Evolutionary conservation across 2,329 filamentous ascomycete genomes (phyloP), one percentile per base, ranked within the genome.

Genomic region (Pseudocercospora eumusae): DNA sequence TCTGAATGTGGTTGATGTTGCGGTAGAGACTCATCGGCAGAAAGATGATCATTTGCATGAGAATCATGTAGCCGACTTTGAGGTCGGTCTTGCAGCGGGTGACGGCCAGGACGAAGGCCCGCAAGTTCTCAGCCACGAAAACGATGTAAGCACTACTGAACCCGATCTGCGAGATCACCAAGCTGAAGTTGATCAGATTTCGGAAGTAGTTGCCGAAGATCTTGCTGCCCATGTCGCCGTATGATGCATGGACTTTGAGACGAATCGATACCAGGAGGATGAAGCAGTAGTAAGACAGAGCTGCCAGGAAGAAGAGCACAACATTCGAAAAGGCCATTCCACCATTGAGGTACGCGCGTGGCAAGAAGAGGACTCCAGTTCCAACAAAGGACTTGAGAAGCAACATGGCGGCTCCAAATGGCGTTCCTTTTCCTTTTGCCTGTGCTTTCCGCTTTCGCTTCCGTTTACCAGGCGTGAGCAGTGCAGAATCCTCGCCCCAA

Each of bases 371-470:
- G 8, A 98, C 93, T 60, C 93, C 93, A 0, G 95, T 99, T 20
- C 96, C 95, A 53, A 99, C 95, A 74, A 99, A 99, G 0, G 93
- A 98, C 80, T 99, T 99, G 68, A 99, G 86, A 45, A 99, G 82
- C 58, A 99, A 83, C 69, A 97, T 77, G 10, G 90, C 88, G 9
- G 95, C 93, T 64, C 90, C 91, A 66, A 87, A 88, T 3, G 90
- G 87, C 55, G 86, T 89, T 69, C 91, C 93, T 58, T 88, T 92
- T 42, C 93, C 91, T 64, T 86, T 85, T 57, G 87, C 85, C 45
- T 91, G 88, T 56, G 85, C 82, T 80, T 92, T 93, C 73, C 91
- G 88, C 78, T 87, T 88, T 72, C 91, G 86, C 77, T 86, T 89
- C 63, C 88, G 86, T 69, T 90, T 83, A 10, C 82, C 83, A 4